Percentiles rank a stretch among this genome's conserved stretches.
Evolutionary conservation across 1,284 basidiomycete species (phyloP).

Genomic region (Wallemia hederae): DNA sequence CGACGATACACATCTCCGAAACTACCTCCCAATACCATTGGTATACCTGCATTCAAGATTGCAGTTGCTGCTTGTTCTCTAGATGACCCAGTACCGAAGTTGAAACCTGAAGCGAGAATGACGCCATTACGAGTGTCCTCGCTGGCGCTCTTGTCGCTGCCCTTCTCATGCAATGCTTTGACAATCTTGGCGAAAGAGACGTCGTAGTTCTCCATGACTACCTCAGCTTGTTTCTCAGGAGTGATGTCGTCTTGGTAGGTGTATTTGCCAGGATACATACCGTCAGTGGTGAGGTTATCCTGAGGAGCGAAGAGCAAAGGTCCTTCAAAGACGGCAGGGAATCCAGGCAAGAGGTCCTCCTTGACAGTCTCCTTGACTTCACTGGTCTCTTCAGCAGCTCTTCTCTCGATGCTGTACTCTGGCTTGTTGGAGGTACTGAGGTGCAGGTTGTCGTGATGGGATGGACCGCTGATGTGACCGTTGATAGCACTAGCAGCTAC

Average conservation of each 20-base stretch:
- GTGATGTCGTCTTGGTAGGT: conserved; percentile 99
- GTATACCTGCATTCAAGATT: conserved; percentile 72
- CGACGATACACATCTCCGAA: conserved; percentile 99
- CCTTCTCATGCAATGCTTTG: conserved; percentile 23
- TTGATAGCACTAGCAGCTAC: conserved; percentile 83
- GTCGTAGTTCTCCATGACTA: conserved; percentile 97
- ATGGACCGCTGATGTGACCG: conserved; percentile 68
- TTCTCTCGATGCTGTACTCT: conserved; percentile 17
- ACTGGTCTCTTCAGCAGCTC: conserved; percentile 4
- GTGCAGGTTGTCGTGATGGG: conserved; percentile 27
- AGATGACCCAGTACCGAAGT: conserved; percentile 97
- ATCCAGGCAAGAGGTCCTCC: conserved; percentile 40
- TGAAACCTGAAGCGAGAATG: conserved; percentile 74
- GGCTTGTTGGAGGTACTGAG: conserved; percentile 24
- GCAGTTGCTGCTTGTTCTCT: conserved; percentile 96
- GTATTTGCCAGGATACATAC: conserved; percentile 97
- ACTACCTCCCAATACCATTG: conserved; percentile 75
- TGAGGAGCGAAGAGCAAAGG: conserved; percentile 73
- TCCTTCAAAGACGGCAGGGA: conserved; percentile 58
- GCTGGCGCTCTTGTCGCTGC: conserved; percentile 11
- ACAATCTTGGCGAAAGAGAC: conserved; percentile 51
- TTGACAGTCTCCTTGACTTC: conserved; percentile 10
- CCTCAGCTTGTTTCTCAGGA: conserved; percentile 66
- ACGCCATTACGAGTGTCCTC: conserved; percentile 26
- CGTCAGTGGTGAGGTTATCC: conserved; percentile 94